Evolutionary conservation across 2,329 filamentous ascomycete genomes (phyloP).

Genomic region (Alternaria infectoria): DNA sequence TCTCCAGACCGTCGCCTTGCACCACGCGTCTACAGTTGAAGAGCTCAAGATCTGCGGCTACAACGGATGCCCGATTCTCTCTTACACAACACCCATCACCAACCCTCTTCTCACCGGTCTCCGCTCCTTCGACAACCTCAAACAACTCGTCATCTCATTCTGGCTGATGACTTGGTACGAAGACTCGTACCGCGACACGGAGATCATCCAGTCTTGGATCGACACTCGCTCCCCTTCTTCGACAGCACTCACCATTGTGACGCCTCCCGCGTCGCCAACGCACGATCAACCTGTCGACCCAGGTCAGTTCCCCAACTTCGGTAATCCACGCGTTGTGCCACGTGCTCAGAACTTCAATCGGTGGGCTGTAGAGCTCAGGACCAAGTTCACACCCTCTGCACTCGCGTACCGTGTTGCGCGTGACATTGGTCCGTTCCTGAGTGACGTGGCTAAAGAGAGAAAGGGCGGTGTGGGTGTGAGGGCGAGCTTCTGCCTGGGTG

Average conservation of each 20-base stretch:
- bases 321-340: conserved; percentile 16
- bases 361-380: conserved; percentile 52
- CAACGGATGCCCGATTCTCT: conserved; percentile 52
- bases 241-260: conserved; percentile 48
- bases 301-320: conserved; percentile 33
- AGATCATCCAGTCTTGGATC: conserved; percentile 55
- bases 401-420: conserved; percentile 50
- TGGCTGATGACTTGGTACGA: conserved; percentile 53
- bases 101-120: conserved; percentile 48
- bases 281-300: conserved; percentile 33
- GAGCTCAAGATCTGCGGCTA: conserved; percentile 59
- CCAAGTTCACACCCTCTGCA: conserved; percentile 48
- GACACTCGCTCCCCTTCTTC: conserved; percentile 48
- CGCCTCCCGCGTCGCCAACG: conserved; percentile 34
- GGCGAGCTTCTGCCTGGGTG: conserved; percentile 54
- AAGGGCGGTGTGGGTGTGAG: conserved; percentile 52
- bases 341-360: conserved; percentile 40
- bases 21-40: conserved; percentile 49
- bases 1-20: conserved; percentile 51
- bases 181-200: conserved; percentile 45
- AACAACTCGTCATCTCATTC: conserved; percentile 50
- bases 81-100: conserved; percentile 47
- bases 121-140: conserved; percentile 51
- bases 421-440: conserved; percentile 51
- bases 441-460: conserved; percentile 49